Conservation (phyloP, 345 rosid species). For the Murraya koenigii region DNA sequence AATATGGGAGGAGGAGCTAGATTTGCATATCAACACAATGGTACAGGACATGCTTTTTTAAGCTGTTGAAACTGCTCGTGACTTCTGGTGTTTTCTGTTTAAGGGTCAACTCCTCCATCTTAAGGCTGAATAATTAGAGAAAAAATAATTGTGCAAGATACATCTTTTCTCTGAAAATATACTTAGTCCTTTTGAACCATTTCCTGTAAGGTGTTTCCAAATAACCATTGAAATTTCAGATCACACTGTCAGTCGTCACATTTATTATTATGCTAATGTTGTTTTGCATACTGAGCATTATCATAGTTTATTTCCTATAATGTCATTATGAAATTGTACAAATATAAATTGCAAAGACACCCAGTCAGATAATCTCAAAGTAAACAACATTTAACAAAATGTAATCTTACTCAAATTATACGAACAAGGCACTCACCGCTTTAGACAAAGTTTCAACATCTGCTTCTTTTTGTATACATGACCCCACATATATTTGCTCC, state of each 20-base stretch:
- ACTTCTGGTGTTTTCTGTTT: neutral
- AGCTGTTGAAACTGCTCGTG: neutral
- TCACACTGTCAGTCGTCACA: neutral
- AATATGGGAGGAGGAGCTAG: neutral
- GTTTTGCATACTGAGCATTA: neutral
- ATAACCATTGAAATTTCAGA: neutral
- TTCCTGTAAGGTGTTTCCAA: neutral
- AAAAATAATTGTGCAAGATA: neutral
- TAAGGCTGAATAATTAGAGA: neutral
- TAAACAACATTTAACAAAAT: neutral
- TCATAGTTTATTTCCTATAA: neutral
- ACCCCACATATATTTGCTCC: constrained; percentile 86
- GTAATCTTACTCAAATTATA: constrained; percentile 1
- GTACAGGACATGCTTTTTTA: neutral
- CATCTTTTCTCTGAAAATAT: neutral
- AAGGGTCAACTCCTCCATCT: constrained; percentile 3
- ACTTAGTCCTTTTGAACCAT: neutral
- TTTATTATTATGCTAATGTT: neutral
- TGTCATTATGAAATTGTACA: constrained; percentile 1
- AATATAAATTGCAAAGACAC: neutral
- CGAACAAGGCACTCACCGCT: constrained; percentile 45
- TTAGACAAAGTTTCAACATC: constrained; percentile 66
- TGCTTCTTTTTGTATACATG: constrained; percentile 78
- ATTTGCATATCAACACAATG: neutral
- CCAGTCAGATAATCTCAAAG: neutral